These are phyloP conservation scores for Hirschfeldia incana DNA, from an alignment of 345 rosid species.

Conservation along the genomic window DNA sequence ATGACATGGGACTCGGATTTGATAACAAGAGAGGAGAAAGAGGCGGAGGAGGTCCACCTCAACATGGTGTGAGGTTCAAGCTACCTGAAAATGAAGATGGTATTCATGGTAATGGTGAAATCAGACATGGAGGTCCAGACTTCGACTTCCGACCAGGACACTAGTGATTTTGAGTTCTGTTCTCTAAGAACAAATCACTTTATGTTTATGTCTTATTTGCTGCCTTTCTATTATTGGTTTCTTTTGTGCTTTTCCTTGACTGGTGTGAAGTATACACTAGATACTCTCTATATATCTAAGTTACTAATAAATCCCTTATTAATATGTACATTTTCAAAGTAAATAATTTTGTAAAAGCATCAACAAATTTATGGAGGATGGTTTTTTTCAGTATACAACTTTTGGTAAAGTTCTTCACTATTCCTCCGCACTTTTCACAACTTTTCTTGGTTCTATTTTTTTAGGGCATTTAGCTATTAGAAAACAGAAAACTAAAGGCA, in stretches of 20 bases:
- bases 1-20: constrained; percentile 38
- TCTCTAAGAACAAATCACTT: constrained; percentile 1
- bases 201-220: constrained; percentile 12
- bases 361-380: constrained; percentile 22
- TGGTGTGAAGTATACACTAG: constrained; percentile 16
- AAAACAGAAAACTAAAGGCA: constrained; percentile 31
- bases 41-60: constrained; percentile 23
- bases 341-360: constrained; percentile 19
- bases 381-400: constrained; percentile 6
- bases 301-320: constrained; percentile 8
- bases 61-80: constrained; percentile 42
- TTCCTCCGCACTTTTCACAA: constrained; percentile 18
- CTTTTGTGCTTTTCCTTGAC: not conserved
- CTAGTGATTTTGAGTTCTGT: constrained; percentile 1
- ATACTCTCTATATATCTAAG: not conserved
- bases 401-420: constrained; percentile 23
- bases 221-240: constrained; percentile 1
- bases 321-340: not conserved
- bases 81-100: constrained; percentile 41
- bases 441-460: constrained; percentile 20
- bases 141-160: constrained; percentile 40
- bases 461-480: constrained; percentile 12
- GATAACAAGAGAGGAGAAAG: constrained; percentile 38
- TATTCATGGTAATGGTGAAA: constrained; percentile 16
- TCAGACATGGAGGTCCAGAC: constrained; percentile 32